Conservation (phyloP, 768 basidiomycete genomes). For the Nidularia pulvinata region DNA sequence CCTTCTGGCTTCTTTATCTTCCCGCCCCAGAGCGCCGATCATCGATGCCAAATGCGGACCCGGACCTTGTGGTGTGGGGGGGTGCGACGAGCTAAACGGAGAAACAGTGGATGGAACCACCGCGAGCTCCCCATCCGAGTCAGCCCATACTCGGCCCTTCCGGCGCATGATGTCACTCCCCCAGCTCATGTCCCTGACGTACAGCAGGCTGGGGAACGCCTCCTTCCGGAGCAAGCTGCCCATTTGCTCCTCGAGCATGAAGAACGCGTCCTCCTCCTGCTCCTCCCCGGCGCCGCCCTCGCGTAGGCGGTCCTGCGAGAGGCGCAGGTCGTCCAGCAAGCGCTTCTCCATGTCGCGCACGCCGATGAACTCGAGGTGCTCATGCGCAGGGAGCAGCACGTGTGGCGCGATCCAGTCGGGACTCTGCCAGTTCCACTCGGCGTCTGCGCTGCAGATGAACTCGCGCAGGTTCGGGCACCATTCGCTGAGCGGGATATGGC, state of each 20-base stretch:
- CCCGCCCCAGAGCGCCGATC: neutral
- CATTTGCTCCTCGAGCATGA: constrained; percentile 66
- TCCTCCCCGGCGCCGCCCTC: constrained; percentile 35
- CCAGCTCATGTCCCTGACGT: constrained; percentile 65
- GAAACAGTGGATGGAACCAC: neutral
- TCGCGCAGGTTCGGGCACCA: constrained; percentile 72
- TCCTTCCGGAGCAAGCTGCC: constrained; percentile 52
- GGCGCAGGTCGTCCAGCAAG: constrained; percentile 40
- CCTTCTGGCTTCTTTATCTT: neutral
- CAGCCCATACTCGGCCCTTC: constrained; percentile 13
- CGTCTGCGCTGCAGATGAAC: constrained; percentile 76
- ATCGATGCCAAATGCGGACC: no score
- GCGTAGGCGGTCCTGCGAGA: neutral
- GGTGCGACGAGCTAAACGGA: constrained; percentile 1
- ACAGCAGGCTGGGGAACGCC: constrained; percentile 62
- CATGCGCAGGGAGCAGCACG: constrained; percentile 65
- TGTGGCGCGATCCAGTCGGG: constrained; percentile 86
- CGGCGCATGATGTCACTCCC: constrained; percentile 56
- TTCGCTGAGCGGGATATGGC: constrained; percentile 47
- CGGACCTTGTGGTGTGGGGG: constrained; percentile 6
- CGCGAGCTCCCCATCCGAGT: neutral
- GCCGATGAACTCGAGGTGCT: constrained; percentile 62
- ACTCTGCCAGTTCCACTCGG: constrained; percentile 79
- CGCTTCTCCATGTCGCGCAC: constrained; percentile 72
- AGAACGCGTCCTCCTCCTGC: constrained; percentile 30